Evolutionary conservation across 2,329 filamentous ascomycete genomes (phyloP).

Genomic region (Cladophialophora exuberans): DNA sequence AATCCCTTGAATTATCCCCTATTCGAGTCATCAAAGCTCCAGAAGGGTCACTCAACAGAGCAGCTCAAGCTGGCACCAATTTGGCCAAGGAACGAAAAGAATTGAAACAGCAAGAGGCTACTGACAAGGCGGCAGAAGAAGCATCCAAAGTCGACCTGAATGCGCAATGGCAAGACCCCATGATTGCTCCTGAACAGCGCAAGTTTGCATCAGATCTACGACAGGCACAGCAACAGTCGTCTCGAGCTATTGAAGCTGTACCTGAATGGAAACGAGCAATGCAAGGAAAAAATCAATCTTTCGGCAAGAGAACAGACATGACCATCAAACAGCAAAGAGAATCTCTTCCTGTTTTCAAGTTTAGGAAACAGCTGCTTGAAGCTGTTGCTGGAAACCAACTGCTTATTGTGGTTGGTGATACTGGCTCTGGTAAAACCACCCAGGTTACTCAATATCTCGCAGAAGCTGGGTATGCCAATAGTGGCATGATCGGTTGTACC

Average conservation of each 20-base stretch:
- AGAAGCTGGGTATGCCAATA: conserved; percentile 88
- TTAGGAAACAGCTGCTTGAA: conserved; percentile 83
- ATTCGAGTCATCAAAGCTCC: conserved; percentile 97
- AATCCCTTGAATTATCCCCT: conserved; percentile 89
- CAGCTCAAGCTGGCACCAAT: conserved; percentile 89
- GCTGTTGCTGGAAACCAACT: conserved; percentile 87
- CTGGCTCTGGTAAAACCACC: conserved; percentile 95
- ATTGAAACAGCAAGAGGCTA: conserved; percentile 81
- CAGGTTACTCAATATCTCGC: conserved; percentile 95
- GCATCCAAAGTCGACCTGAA: conserved; percentile 78
- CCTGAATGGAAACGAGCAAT: conserved; percentile 93
- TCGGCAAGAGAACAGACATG: conserved; percentile 85
- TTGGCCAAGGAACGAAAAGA: conserved; percentile 90
- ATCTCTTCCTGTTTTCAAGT: conserved; percentile 83
- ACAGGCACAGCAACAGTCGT: conserved; percentile 61
- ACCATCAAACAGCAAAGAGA: conserved; percentile 95
- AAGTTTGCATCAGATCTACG: conserved; percentile 89
- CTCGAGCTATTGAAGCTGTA: conserved; percentile 66
- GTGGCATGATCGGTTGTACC: conserved; percentile 92
- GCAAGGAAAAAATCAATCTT: conserved; percentile 75
- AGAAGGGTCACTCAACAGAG: conserved; percentile 95
- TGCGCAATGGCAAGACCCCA: conserved; percentile 95
- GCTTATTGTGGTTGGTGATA: conserved; percentile 94
- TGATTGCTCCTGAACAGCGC: conserved; percentile 81
- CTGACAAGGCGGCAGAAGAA: conserved; percentile 75